Evolutionary conservation across 164 flowering plant genomes (phyloP).

Genomic region (Litsea cubeba): DNA sequence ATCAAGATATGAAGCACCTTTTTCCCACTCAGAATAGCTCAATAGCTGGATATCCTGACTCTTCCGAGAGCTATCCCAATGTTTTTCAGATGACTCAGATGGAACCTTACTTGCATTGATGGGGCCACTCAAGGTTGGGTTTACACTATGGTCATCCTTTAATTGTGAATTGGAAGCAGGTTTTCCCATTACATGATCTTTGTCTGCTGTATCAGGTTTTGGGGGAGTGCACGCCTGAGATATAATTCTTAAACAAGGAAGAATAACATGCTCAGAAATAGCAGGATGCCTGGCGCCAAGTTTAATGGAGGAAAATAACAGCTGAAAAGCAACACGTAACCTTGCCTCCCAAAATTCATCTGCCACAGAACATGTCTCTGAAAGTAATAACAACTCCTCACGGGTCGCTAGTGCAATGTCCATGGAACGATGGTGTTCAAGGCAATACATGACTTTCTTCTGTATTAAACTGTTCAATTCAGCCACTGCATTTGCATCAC

Average conservation of each 20-base stretch:
- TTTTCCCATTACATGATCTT: constrained; percentile 56
- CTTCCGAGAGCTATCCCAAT: constrained; percentile 66
- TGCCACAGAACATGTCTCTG: constrained; percentile 85
- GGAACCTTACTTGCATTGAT: constrained; percentile 42
- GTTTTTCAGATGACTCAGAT: constrained; percentile 53
- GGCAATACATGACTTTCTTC: constrained; percentile 91
- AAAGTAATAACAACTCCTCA: constrained; percentile 88
- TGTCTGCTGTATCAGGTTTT: constrained; percentile 72
- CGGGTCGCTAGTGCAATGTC: constrained; percentile 88
- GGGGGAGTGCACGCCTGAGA: constrained; percentile 98
- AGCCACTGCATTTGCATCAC: constrained; percentile 75
- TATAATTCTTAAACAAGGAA: constrained; percentile 88
- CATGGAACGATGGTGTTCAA: constrained; percentile 98
- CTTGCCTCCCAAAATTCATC: constrained; percentile 99
- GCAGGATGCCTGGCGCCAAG: constrained; percentile 96
- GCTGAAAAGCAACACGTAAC: constrained; percentile 86
- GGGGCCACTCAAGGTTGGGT: constrained; percentile 29
- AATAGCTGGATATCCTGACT: constrained; percentile 78
- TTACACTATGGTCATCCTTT: constrained; percentile 51
- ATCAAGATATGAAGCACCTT: constrained; percentile 95
- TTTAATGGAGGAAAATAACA: constrained; percentile 86
- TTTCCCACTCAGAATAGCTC: constrained; percentile 98
- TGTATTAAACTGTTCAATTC: constrained; percentile 78
- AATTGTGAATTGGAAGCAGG: constrained; percentile 29
- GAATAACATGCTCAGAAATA: constrained; percentile 91